Conservation (phyloP, 306 rosid genomes). For the Styphnolobium japonicum region DNA sequence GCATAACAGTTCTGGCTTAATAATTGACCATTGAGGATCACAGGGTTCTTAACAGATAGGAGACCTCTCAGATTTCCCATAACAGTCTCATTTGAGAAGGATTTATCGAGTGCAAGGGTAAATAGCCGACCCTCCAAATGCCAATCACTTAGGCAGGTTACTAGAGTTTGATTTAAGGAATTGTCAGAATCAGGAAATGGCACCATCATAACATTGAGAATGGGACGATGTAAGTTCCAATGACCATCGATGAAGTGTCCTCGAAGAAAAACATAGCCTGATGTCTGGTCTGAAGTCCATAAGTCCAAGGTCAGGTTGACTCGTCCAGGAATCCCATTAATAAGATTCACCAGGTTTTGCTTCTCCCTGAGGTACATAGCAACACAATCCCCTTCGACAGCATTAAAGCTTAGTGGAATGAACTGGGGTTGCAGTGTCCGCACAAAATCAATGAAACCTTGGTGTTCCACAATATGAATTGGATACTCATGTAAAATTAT, state of each 20-base stretch:
- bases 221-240: constrained; percentile 77
- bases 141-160: constrained; percentile 70
- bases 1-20: constrained; percentile 69
- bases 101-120: constrained; percentile 60
- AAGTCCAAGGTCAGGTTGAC: constrained; percentile 79
- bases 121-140: constrained; percentile 69
- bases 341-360: constrained; percentile 58
- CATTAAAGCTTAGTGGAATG: constrained; percentile 47
- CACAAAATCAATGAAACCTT: constrained; percentile 63
- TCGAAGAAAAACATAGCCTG: constrained; percentile 67
- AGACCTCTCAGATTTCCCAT: constrained; percentile 57
- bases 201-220: constrained; percentile 71
- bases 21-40: constrained; percentile 73
- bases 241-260: constrained; percentile 82
- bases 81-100: constrained; percentile 49
- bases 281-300: constrained; percentile 70
- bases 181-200: constrained; percentile 63
- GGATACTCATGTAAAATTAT: constrained; percentile 84
- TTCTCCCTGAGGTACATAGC: constrained; percentile 64
- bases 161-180: constrained; percentile 57
- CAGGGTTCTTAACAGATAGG: constrained; percentile 66
- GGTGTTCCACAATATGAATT: constrained; percentile 91
- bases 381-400: constrained; percentile 66
- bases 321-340: constrained; percentile 69
- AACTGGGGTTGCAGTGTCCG: constrained; percentile 76